phyloP scores from a whole-genome alignment of 768 basidiomycete genomes.

The Porphyrellus cyaneotinctus region DNA sequence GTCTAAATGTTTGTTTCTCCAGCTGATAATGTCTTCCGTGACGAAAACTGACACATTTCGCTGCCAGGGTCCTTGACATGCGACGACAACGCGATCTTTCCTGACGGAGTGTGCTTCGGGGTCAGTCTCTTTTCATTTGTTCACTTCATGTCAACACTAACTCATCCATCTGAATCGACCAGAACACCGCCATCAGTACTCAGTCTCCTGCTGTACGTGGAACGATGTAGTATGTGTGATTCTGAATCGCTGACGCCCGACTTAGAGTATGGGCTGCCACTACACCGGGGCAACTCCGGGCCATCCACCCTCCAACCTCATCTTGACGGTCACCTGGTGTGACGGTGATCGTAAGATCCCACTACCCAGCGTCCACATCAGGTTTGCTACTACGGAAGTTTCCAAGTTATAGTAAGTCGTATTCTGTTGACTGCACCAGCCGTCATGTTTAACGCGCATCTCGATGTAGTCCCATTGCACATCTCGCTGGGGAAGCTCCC shows the following conservation, averaged over 20 bases:
- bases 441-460: background rate
- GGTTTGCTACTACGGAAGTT: background rate
- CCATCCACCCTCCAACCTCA: background rate
- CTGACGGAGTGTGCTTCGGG: background rate
- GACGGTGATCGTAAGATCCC: background rate
- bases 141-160: background rate
- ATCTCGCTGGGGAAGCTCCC: background rate
- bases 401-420: background rate
- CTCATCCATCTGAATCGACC: background rate
- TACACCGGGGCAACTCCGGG: background rate
- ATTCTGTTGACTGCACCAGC: background rate
- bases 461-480: background rate
- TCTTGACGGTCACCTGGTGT: background rate
- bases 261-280: background rate
- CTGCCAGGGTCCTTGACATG: conserved; percentile 5
- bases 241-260: background rate
- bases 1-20: background rate
- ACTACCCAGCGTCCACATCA: background rate
- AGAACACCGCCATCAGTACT: background rate
- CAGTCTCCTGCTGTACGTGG: background rate
- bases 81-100: conserved; percentile 5
- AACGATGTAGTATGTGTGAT: too few relatives aligned
- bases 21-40: background rate
- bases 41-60: background rate
- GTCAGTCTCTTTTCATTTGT: background rate